Evolutionary conservation across 768 basidiomycete genomes (phyloP), one percentile per base, ranked within the genome.

Genomic region (Podaxis pistillaris): DNA sequence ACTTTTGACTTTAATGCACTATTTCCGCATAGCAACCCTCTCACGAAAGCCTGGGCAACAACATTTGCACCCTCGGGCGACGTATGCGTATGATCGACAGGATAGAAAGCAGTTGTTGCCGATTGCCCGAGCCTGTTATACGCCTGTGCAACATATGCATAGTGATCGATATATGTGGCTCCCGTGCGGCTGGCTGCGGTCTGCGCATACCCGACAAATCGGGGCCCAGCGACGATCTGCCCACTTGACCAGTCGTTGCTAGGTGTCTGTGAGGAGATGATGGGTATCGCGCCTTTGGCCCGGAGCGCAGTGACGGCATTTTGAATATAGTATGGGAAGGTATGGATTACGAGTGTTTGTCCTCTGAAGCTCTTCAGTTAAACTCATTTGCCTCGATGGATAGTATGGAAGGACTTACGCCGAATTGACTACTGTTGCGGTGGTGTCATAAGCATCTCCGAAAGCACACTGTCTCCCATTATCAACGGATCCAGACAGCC

Each of bases 231-330:
- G n/a, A 65, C 66, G 28, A 79, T 76, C 50, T 69, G 65, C 22
- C 68, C 70, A 50, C 74, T 74, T 1, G 70, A 58, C 79, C 79
- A 84, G 36, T 73, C 73, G 67, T 83, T 80, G 64, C 75, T 70
- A 6, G 83, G 82, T 2, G 83, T 83, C 62, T 80, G 79, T 2
- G 80, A 78, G 12, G 79, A 79, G 9, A 83, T 70, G 59, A 84
- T 81, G 33, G 78, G 75, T 30, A 75, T 80, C 37, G 76, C 80
- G 17, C 82, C 82, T 67, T 83, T 82, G 0, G 78, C 73, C 65
- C 77, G 72, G 52, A 82, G 67, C 8, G 76, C 65, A 38, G 71
- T 76, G 55, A 78, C 73, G 0, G 80, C 80, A 62, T 80, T 78
- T 65, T 79, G 73, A 47, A 81, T 74, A 64, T 82, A 83, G 68